These are phyloP conservation scores for Serendipita sp. DNA, from an alignment of 768 basidiomycete genomes.

Conservation along the genomic window DNA sequence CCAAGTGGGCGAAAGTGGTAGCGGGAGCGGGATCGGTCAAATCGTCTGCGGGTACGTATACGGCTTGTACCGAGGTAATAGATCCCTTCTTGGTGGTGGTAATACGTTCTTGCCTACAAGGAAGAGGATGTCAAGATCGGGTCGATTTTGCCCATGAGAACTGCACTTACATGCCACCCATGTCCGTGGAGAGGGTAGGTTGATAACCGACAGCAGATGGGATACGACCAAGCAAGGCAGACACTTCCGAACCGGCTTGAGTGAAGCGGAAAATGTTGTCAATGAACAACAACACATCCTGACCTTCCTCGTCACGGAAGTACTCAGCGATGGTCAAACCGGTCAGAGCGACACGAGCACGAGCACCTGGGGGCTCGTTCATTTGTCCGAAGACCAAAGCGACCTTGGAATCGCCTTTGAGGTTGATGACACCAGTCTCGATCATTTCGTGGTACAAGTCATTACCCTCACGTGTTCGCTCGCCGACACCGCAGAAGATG, in stretches of 20 bases:
- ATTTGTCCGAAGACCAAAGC: conserved; percentile 99
- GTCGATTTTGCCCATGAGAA: background rate
- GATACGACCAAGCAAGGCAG: conserved; percentile 98
- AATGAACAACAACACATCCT: conserved; percentile 99
- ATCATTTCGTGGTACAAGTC: conserved; percentile 99
- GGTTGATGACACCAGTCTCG: conserved; percentile 99
- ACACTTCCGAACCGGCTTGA: conserved; percentile 99
- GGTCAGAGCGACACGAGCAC: conserved; percentile 99
- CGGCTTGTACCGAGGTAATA: conserved; percentile 98
- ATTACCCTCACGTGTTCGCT: conserved; percentile 99
- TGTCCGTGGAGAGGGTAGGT: conserved; percentile 98
- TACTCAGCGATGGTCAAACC: conserved; percentile 99
- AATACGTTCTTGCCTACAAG: conserved; percentile 87
- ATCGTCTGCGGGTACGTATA: conserved; percentile 99
- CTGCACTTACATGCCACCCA: conserved; percentile 88
- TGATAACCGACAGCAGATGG: conserved; percentile 99
- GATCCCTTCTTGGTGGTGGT: conserved; percentile 99
- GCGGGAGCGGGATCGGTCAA: conserved; percentile 99
- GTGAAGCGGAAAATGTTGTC: conserved; percentile 99
- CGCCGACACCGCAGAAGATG: conserved; percentile 98
- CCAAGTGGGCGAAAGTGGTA: conserved; percentile 99
- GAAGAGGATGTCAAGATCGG: background rate
- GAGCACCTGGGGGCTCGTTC: conserved; percentile 99
- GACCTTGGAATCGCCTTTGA: conserved; percentile 99
- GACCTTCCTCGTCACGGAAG: conserved; percentile 99